Percentiles rank a stretch among this genome's conserved stretches.
Conservation (phyloP, 129 eudicot genomes). For the Artemisia annua region DNA sequence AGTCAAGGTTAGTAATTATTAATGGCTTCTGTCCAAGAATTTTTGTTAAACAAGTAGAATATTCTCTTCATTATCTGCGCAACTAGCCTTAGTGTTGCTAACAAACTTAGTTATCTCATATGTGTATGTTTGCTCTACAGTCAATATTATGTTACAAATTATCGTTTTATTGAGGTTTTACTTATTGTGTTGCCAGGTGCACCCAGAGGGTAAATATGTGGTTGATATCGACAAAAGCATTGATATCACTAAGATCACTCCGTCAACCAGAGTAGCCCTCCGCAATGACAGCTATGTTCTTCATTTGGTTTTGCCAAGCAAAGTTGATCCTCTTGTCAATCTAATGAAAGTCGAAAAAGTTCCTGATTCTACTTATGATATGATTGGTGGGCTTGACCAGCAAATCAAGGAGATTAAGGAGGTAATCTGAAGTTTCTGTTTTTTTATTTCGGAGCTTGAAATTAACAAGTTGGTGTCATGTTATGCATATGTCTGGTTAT, state of each 20-base stretch:
- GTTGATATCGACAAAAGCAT: slow-evolving; percentile 49
- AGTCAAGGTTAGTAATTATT: slow-evolving; percentile 38
- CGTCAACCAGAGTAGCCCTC: slow-evolving; percentile 47
- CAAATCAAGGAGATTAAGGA: slow-evolving; percentile 49
- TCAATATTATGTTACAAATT: neutral
- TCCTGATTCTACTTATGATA: slow-evolving; percentile 49
- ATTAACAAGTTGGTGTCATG: neutral
- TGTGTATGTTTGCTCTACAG: too few species aligned
- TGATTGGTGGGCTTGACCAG: slow-evolving; percentile 52
- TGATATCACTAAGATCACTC: slow-evolving; percentile 45
- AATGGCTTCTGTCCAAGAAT: neutral
- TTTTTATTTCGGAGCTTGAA: slow-evolving; percentile 6
- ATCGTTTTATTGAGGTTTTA: neutral
- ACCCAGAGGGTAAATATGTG: slow-evolving; percentile 38
- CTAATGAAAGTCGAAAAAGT: slow-evolving; percentile 53
- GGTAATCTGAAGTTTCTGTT: slow-evolving; percentile 15
- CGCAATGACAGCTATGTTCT: slow-evolving; percentile 41
- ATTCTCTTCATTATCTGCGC: neutral
- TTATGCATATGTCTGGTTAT: neutral
- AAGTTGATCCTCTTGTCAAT: slow-evolving; percentile 47
- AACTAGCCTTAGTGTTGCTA: neutral
- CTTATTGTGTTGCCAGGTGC: slow-evolving; percentile 32
- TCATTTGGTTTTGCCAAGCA: slow-evolving; percentile 44
- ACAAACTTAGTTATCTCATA: neutral
- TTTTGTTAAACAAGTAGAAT: neutral